Conservation (phyloP, 805 yeast species). For the Kazachstania bromeliacearum region DNA sequence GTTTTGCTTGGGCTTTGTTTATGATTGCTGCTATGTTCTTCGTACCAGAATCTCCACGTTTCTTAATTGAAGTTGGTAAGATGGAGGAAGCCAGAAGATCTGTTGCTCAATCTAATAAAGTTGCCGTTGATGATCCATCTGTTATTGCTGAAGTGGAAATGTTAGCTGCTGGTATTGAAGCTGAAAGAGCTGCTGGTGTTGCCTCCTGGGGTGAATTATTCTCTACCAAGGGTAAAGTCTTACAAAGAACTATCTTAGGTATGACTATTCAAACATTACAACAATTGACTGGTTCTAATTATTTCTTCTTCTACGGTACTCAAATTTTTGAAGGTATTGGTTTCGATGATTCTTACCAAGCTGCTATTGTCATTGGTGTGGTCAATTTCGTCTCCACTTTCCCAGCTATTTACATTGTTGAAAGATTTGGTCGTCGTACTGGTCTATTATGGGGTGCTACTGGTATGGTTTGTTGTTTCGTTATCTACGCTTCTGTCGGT, state of each 20-base stretch:
- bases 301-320: slow-evolving; percentile 60
- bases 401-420: slow-evolving; percentile 43
- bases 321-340: slow-evolving; percentile 56
- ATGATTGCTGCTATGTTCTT: slow-evolving; percentile 30
- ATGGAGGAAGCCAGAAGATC: slow-evolving; percentile 54
- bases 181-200: slow-evolving; percentile 51
- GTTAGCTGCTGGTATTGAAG: slow-evolving; percentile 53
- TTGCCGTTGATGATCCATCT: slow-evolving; percentile 10
- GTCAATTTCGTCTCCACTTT: slow-evolving; percentile 53
- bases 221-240: slow-evolving; percentile 58
- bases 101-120: slow-evolving; percentile 27
- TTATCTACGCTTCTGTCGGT: slow-evolving; percentile 52
- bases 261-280: slow-evolving; percentile 52
- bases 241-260: slow-evolving; percentile 41
- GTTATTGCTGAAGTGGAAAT: slow-evolving; percentile 36
- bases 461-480: slow-evolving; percentile 39
- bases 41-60: slow-evolving; percentile 68
- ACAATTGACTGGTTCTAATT: slow-evolving; percentile 53
- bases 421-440: slow-evolving; percentile 45
- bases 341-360: slow-evolving; percentile 47
- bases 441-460: slow-evolving; percentile 40
- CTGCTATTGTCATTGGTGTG: slow-evolving; percentile 50
- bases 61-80: slow-evolving; percentile 43
- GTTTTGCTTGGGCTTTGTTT: slow-evolving; percentile 36
- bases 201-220: slow-evolving; percentile 60